A percentile compares a stretch with the other conserved stretches of the same genome.
These are phyloP conservation scores for Dalechampia spathulata DNA, from an alignment of 441 rosid genomes.

Conservation along the genomic window DNA sequence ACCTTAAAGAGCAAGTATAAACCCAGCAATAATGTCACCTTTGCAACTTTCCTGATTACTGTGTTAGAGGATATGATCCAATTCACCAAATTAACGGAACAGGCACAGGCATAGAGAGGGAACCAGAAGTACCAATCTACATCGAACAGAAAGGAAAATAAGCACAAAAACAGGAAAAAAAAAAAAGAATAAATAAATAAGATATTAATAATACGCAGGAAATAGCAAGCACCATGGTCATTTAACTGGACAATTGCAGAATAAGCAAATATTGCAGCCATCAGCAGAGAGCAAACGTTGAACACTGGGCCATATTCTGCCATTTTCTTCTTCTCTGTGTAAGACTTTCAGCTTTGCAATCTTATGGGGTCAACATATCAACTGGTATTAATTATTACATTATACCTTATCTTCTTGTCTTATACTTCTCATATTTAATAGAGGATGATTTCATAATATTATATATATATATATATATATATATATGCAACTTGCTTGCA, in stretches of 20 bases:
- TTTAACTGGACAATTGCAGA: constrained; percentile 80
- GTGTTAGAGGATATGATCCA: constrained; percentile 18
- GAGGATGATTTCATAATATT: no score
- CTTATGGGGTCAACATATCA: no score
- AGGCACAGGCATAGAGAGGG: constrained; percentile 62
- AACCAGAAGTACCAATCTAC: constrained; percentile 88
- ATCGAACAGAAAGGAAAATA: not conserved
- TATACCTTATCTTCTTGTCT: no score
- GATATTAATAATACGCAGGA: not conserved
- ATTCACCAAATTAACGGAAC: constrained; percentile 41
- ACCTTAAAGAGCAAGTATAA: constrained; percentile 49
- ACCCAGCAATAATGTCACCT: constrained; percentile 30
- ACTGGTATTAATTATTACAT: no score
- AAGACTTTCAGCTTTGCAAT: no score
- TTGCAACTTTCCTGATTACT: constrained; percentile 22
- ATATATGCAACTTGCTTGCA: no score
- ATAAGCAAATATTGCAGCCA: constrained; percentile 64
- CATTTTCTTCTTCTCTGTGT: constrained; percentile 31
- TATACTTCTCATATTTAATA: no score
- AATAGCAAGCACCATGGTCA: constrained; percentile 50
- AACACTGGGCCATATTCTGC: constrained; percentile 26
- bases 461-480: no score
- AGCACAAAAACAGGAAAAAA: not conserved
- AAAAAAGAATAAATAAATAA: not conserved
- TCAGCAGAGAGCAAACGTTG: constrained; percentile 45